Evolutionary conservation across 2,329 filamentous ascomycete species (phyloP), one percentile per base, ranked within the genome.

Genomic region (Fusarium domesticum): DNA sequence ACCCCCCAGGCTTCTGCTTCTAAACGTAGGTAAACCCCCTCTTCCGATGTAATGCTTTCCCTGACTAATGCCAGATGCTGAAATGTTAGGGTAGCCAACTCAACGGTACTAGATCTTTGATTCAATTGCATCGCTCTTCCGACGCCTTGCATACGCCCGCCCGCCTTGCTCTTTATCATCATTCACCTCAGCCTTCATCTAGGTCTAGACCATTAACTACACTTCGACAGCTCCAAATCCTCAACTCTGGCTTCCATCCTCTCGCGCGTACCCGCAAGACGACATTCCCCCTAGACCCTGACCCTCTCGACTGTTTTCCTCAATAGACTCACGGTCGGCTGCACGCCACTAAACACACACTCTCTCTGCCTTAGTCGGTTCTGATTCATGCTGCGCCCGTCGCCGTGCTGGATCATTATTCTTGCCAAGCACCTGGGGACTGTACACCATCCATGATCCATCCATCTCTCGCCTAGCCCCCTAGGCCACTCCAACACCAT

Each of bases 181-280:
- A 42, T 53, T 35, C 35, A 45, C 40, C 35, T 51, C 48, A 42
- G 51, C 52, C 53, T 45, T 54, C 45, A 43, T 39, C 45, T 53
- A 37, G 42, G 51, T 43, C 51, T 54, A 47, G 56, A 53, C 56
- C 53, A 47, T 51, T 54, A 39, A 53, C 51, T 57, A 58, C 43
- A 53, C 56, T 57, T 58, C 53, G 42, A 35, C 42, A 35, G 34
- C 49, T 55, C 49, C 51, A 45, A 51, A 48, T 49, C 47, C 40
- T 49, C 56, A 58, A 59, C 59, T 53, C 53, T 57, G 35, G 42
- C 37, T 43, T 35, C 19, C 33, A 43, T 45, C 39, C 42, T 42
- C 45, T 42, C 53, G 48, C 56, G 49, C 43, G 45, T 43, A 46
- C 43, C n/a, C n/a, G n/a, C n/a, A 45, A 43, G 45, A 20, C 37